Base-by-base conservation (phyloP, 169 alveolate genomes). In the Eimeria necatrix region DNA sequence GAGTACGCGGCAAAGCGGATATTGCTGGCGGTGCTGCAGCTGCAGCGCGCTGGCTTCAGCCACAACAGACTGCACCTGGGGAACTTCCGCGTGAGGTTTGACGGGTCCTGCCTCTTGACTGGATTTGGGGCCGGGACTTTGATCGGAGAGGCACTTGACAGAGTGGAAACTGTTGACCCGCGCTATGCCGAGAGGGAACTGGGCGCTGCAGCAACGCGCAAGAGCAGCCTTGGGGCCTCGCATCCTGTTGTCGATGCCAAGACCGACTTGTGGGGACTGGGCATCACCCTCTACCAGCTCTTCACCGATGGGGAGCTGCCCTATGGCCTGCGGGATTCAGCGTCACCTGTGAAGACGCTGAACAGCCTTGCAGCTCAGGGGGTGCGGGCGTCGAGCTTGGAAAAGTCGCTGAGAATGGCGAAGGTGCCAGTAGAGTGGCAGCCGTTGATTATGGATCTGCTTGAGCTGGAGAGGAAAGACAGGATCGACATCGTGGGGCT, bases 91-190 rank as follows among this genome's bases (percentile, higher is more conserved):
- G 56, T 52, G 52, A 41, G 71, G 46, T 24, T 18, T 8, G 90
- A 81, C n/a, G 90, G 90, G n/a, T 52, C 90, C 7, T 81, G 48
- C n/a, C 41, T 81, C 73, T 52, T 81, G 53, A 48, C 51, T 5
- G 90, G 51, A 12, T 81, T 81, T 51, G 70, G 73, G 16, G 16
- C 70, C 12, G 56, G 90, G n/a, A 52, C 90, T 24, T 18, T n/a
- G 4, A 14, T 81, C 9, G 90, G 90, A 52, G 49, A 81, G 52
- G 59, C 61, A 3, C 16, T 74, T 6, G 61, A 74, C 59, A 4
- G 41, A 22, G 26, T 41, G 24, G 49, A 4, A 1, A 12, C 24
- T n/a, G 59, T 74, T 24, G 41, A 49, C 18, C 26, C 49, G 5
- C 16, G 1, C 7, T 74, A 74, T 20, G 59, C 85, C 18, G 85